Conservation (phyloP, 352 stramenopile genomes). For the Phytophthora pini region DNA sequence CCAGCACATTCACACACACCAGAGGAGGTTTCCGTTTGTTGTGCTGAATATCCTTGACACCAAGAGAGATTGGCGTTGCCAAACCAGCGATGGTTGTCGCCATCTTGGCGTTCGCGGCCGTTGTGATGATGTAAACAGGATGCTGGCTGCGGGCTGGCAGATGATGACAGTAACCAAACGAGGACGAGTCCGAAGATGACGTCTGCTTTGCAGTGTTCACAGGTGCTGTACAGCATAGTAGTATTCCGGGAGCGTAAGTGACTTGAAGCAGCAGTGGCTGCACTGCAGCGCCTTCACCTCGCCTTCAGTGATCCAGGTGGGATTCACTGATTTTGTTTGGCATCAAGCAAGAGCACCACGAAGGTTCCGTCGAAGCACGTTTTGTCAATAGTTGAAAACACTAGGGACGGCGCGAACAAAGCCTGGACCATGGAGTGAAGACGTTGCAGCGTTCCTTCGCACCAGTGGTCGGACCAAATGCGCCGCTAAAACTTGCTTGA, state of each 20-base stretch:
- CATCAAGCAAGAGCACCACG: constrained; percentile 9
- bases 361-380: constrained; percentile 19
- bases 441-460: constrained; percentile 17
- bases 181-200: constrained; percentile 13
- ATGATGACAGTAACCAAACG: constrained; percentile 23
- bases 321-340: neutral
- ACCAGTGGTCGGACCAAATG: constrained; percentile 6
- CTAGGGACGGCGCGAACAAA: constrained; percentile 14
- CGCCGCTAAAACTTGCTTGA: no score
- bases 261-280: constrained; percentile 31
- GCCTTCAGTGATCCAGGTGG: neutral
- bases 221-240: constrained; percentile 22
- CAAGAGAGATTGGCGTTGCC: constrained; percentile 2
- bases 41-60: constrained; percentile 11
- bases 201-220: constrained; percentile 13
- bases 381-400: neutral
- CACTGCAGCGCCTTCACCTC: constrained; percentile 18
- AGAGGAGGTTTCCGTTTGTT: no score
- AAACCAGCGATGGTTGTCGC: constrained; percentile 14
- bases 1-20: no score
- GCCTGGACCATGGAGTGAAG: constrained; percentile 8
- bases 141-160: neutral
- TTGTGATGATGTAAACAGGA: constrained; percentile 14
- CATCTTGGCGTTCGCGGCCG: neutral
- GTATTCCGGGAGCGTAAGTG: constrained; percentile 2